Evolutionary conservation across 108 stramenopile species (phyloP), one percentile per base, ranked within the genome.

Genomic region (Skeletonema grethae): DNA sequence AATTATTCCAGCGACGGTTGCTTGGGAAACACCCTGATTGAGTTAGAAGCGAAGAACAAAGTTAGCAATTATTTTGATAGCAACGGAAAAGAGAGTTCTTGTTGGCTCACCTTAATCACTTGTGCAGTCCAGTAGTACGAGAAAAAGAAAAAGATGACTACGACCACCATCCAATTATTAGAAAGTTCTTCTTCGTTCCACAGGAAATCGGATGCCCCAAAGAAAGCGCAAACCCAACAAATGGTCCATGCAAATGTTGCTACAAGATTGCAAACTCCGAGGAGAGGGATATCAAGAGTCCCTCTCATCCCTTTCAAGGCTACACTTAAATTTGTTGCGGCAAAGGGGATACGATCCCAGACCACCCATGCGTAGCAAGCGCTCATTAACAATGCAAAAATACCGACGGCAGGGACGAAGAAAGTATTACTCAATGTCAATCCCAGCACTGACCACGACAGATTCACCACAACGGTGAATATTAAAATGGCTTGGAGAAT

Each of bases 1-100:
- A 65, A 95, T 88, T 12, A 95, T 89, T 5, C 88, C 91, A 4
- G 90, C 87, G 18, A 89, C 84, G 10, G 88, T 85, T 3, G 85
- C 80, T 76, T 92, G 89, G 39, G 69, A 64, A 20, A 83, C 55
- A 8, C 80, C 80, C 75, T 73, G 22, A 8, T 45, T 11, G 70
- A 39, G 41, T 28, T 28, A 28, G n/a, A 61, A 61, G 13, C 13
- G 36, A 36, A 8, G 50, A 30, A 62, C 6, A 11, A 28, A 55
- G 34, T 22, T 59, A 60, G 25, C 48, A 20, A 72, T 66, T n/a
- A 22, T 20, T 30, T 20, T n/a, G 35, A 35, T 63, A 46, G 31
- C 24, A 1, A 34, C 32, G 12, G 8, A 7, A 62, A 59, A 15
- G 18, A 25, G 61, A 18, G 32, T 24, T 50, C 5, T 10, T 39